phyloP scores from a whole-genome alignment of 805 yeast species.

The Suhomyces emberorum region DNA sequence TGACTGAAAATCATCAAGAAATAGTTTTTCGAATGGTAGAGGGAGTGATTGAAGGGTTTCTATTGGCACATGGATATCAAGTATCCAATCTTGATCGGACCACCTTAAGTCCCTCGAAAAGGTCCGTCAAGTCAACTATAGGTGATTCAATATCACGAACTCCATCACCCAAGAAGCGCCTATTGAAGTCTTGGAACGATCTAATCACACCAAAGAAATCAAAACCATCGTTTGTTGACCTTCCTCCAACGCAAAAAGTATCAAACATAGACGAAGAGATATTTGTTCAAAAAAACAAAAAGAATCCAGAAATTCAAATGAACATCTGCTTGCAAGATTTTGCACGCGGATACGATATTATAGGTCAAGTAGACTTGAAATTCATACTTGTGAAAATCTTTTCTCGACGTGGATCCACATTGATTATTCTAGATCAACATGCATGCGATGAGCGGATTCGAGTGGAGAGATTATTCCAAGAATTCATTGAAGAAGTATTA shows the following conservation, averaged over 20 bases:
- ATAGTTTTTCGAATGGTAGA: conserved; percentile 22
- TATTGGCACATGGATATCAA: conserved; percentile 2
- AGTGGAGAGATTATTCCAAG: conserved; percentile 49
- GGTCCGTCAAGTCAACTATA: not conserved
- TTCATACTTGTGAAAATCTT: conserved; percentile 47
- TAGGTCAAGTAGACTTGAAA: conserved; percentile 61
- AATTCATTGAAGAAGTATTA: conserved; percentile 28
- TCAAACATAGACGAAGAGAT: not conserved
- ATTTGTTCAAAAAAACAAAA: no score
- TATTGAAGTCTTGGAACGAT: not conserved
- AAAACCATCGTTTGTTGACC: not conserved
- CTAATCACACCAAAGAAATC: not conserved
- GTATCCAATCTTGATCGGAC: not conserved
- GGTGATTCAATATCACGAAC: not conserved
- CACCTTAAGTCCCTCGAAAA: not conserved
- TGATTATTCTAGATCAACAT: conserved; percentile 70
- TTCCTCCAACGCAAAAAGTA: no score
- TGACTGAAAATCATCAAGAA: conserved; percentile 24
- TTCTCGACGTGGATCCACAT: conserved; percentile 1
- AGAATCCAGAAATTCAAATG: not conserved
- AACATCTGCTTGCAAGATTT: not conserved
- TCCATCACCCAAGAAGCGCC: not conserved
- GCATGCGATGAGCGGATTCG: conserved; percentile 77
- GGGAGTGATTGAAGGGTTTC: conserved; percentile 20
- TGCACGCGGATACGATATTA: conserved; percentile 18